Evolutionary conservation across 139 green algal species (phyloP), one percentile per base, ranked within the genome.

Genomic region (Astrephomene gubernaculifera): DNA sequence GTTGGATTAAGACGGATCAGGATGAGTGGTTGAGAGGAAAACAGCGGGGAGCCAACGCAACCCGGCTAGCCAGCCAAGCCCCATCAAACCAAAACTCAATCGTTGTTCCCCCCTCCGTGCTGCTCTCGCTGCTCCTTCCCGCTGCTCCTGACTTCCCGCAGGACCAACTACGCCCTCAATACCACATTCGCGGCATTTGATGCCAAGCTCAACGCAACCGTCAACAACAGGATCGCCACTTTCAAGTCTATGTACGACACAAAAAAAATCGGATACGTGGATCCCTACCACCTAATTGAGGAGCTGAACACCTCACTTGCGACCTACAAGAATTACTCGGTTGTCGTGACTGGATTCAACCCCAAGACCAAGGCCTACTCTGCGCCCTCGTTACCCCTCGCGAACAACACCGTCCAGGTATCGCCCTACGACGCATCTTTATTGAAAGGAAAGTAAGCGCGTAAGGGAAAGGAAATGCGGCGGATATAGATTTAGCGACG

Each of bases 231-330:
- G 2, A 29, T 68, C 3, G 38, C 54, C 4, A 31, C 36, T 1
- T 43, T 68, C 38, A 68, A 44, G 6, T 45, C 38, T 44, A 85
- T 83, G 60, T 72, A 29, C 41, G 63, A 72, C 43, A 57, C 43
- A 29, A 61, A 57, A 27, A 45, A 27, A 2, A 83, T 83, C 22
- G 76, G 76, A 1, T 83, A 73, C 60, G 38, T 83, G 2, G 57
- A 83, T 4, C 76, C 76, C 0, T 9, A 61, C 2, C 43, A 12
- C 4, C n/a, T 83, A 17, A 6, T 63, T 0, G 10, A 31, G 2
- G 3, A 63, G n/a, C 41, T 83, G 31, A 63, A 83, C 29, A 0
- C 4, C 0, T 35, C 76, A 12, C 12, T 83, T 10, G 3, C 8
- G 3, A 61, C 76, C 2, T 83, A 73, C 60, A 3, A 9, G 5